Evolutionary conservation across 83 land plant species (phyloP).

Genomic region (Larix sibirica): DNA sequence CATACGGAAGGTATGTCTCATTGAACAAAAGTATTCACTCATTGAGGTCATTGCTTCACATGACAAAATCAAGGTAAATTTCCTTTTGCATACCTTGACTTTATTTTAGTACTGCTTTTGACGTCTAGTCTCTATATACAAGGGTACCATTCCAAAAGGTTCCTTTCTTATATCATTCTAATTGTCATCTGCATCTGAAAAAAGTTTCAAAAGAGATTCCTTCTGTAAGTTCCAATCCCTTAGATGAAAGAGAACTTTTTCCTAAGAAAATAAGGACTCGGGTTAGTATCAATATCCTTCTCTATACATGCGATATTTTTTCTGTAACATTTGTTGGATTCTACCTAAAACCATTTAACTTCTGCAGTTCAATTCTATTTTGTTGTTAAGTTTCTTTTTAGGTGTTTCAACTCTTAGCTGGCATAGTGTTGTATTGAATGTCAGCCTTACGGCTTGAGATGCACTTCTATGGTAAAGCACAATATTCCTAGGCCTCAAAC

Average conservation of each 20-base stretch:
- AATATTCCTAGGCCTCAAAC: slow-evolving; percentile 63
- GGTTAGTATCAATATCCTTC: slow-evolving; percentile 33
- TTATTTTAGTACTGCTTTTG: background rate
- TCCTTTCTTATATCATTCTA: background rate
- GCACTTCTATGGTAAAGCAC: slow-evolving; percentile 43
- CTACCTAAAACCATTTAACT: background rate
- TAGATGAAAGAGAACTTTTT: slow-evolving; percentile 66
- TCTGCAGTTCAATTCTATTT: background rate
- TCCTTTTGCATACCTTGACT: background rate
- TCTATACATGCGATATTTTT: background rate
- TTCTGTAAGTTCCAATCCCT: slow-evolving; percentile 26
- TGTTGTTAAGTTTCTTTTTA: background rate
- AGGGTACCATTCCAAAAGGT: background rate
- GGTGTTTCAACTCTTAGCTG: background rate
- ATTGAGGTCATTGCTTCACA: slow-evolving; percentile 74
- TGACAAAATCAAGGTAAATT: slow-evolving; percentile 66
- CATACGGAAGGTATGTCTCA: background rate
- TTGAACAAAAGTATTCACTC: slow-evolving; percentile 53
- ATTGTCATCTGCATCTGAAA: slow-evolving; percentile 49
- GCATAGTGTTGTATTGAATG: background rate
- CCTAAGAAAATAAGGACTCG: slow-evolving; percentile 79
- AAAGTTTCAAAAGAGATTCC: slow-evolving; percentile 54
- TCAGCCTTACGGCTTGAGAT: slow-evolving; percentile 85
- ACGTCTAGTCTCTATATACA: background rate
- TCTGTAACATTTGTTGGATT: slow-evolving; percentile 7